Base-by-base conservation (phyloP, 75 land plant genomes). In the Cupressus sempervirens region DNA sequence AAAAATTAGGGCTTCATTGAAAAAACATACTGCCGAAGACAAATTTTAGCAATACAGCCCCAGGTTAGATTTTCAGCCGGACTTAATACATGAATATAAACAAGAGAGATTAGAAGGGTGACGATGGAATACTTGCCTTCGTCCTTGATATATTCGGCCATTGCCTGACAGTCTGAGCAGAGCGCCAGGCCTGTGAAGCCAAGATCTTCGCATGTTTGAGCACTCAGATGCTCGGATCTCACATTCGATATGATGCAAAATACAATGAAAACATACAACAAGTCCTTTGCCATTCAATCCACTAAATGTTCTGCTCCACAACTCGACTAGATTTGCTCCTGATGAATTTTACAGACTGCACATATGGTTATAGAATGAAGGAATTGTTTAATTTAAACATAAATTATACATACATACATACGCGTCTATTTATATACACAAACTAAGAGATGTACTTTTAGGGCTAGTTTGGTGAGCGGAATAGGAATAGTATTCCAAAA, bases 161-260 rank as follows among this genome's bases (percentile, higher is more conserved):
- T 86, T 23, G 94, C 84, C 82, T 92, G 90, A 89, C 99, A 97
- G 82, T 97, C 99, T 80, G 99, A 97, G 88, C 99, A 97, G 23
- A 97, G 93, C 53, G 99, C 94, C 54, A 97, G 96, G 43, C 99
- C 99, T 1, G 98, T 95, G 87, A 97, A 97, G 56, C 99, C 99
- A 32, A 97, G 88, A 76, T 92, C 90, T 84, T 93, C 93, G 86
- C 99, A 97, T 83, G 89, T 86, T 84, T 87, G 89, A 48, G 91
- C 14, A 65, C 91, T 87, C 76, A 90, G 54, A 45, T 88, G 83
- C 83, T 82, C 83, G 34, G 83, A 82, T 16, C 83, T 53, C 20
- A 26, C 74, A 30, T 12, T 11, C 10, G 74, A 30, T 32, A 72
- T 72, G 3, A 72, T 3, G 32, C 13, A 30, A 29, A 72, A 32